phyloP scores from a whole-genome alignment of 169 alveolate species.

The Sarcocystis neurona region DNA sequence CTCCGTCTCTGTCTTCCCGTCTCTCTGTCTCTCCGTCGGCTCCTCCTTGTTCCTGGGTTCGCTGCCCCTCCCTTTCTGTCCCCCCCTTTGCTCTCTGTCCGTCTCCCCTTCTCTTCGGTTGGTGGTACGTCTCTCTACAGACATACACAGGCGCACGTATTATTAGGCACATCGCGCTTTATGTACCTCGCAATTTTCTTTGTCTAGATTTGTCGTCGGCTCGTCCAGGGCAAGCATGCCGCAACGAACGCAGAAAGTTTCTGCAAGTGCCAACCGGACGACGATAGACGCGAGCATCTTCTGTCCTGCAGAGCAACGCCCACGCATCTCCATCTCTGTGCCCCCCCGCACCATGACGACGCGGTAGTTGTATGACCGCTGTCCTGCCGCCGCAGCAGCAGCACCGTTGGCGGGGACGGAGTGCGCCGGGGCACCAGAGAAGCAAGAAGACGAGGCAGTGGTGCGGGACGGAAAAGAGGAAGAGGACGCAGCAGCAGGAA shows the following conservation, averaged over 20 bases:
- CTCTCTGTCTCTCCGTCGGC: background rate
- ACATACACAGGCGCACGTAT: too few relatives aligned
- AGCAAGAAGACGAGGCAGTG: too few relatives aligned
- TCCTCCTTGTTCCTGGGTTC: background rate
- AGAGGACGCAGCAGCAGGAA: too few relatives aligned
- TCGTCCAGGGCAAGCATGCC: slow-evolving; percentile 99
- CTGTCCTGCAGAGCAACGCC: slow-evolving; percentile 96
- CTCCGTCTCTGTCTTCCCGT: background rate
- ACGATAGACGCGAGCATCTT: slow-evolving; percentile 96
- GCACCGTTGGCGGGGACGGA: slow-evolving; percentile 15
- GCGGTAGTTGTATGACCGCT: slow-evolving; percentile 75
- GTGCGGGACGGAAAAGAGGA: too few relatives aligned
- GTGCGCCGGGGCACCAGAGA: too few relatives aligned
- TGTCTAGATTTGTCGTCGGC: slow-evolving; percentile 99
- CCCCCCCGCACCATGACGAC: slow-evolving; percentile 87
- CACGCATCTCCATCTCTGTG: slow-evolving; percentile 90
- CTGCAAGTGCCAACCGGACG: slow-evolving; percentile 98
- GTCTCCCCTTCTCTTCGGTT: background rate
- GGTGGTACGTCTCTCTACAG: background rate
- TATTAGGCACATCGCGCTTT: too few relatives aligned
- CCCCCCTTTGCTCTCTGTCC: background rate
- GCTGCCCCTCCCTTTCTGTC: background rate
- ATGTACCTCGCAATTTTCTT: slow-evolving; percentile 87
- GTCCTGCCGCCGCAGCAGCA: slow-evolving; percentile 48
- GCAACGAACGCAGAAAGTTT: slow-evolving; percentile 96